phyloP scores from a whole-genome alignment of 2,329 filamentous ascomycete species.

The Onygenales sp. region DNA sequence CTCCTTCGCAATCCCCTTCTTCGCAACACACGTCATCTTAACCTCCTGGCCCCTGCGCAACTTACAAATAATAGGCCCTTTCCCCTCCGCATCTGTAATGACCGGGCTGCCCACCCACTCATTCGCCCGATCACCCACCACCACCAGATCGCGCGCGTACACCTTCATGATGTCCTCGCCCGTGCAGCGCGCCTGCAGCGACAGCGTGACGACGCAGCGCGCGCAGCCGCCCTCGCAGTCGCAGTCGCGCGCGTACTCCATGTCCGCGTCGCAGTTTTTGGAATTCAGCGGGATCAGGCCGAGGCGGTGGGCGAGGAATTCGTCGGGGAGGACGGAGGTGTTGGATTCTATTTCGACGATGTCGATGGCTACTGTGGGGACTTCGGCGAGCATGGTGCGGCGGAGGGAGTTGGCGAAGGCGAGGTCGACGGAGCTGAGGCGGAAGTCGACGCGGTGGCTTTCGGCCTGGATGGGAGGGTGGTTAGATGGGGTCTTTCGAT shows the following conservation, averaged over 20 bases:
- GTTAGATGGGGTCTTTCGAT: constrained; percentile 4
- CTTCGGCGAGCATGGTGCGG: constrained; percentile 87
- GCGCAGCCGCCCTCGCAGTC: constrained; percentile 95
- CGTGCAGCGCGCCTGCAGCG: constrained; percentile 75
- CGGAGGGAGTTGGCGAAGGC: constrained; percentile 95
- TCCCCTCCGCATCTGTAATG: constrained; percentile 70
- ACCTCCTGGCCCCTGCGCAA: constrained; percentile 82
- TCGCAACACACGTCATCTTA: constrained; percentile 82
- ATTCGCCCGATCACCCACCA: constrained; percentile 60
- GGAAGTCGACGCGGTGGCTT: constrained; percentile 75
- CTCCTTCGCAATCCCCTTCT: constrained; percentile 98
- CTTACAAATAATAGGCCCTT: constrained; percentile 82
- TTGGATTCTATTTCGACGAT: constrained; percentile 90
- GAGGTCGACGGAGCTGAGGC: constrained; percentile 81
- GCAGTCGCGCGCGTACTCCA: constrained; percentile 87
- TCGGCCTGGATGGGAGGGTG: constrained; percentile 52
- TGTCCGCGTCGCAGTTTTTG: constrained; percentile 71
- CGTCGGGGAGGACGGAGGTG: constrained; percentile 94
- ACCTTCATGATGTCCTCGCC: constrained; percentile 86
- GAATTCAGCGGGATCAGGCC: constrained; percentile 86
- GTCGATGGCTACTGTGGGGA: constrained; percentile 90
- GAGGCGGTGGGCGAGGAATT: constrained; percentile 82
- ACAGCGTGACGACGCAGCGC: constrained; percentile 76
- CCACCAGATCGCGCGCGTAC: constrained; percentile 79
- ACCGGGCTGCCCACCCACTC: constrained; percentile 70